Evolutionary conservation across 345 rosid species (phyloP).

Genomic region (Cardamine chenopodiifolia): DNA sequence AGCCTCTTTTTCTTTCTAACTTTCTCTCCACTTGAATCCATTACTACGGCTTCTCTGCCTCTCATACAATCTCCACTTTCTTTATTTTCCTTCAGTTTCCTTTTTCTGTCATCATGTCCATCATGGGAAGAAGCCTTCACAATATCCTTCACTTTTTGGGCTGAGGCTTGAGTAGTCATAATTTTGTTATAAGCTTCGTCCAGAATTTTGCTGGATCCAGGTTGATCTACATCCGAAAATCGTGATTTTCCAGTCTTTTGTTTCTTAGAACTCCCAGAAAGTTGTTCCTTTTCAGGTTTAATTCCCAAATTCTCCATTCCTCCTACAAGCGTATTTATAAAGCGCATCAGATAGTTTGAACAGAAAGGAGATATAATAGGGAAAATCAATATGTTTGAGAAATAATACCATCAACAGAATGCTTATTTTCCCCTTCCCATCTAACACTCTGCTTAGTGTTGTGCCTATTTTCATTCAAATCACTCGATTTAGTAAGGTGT

Average conservation of each 20-base stretch:
- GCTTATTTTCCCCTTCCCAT: slow-evolving; percentile 49
- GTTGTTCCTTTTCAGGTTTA: slow-evolving; percentile 62
- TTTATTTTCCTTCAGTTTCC: slow-evolving; percentile 58
- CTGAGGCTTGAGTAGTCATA: slow-evolving; percentile 43
- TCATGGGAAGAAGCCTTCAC: slow-evolving; percentile 40
- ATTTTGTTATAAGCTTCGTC: slow-evolving; percentile 48
- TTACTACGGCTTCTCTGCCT: slow-evolving; percentile 32
- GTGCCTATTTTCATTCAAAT: slow-evolving; percentile 47
- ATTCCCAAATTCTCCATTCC: slow-evolving; percentile 52
- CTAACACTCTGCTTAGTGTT: slow-evolving; percentile 57
- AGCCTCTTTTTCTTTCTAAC: slow-evolving; percentile 61
- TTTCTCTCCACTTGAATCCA: slow-evolving; percentile 59
- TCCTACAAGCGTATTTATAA: slow-evolving; percentile 50
- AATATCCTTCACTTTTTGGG: slow-evolving; percentile 46
- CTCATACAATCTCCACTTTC: slow-evolving; percentile 44
- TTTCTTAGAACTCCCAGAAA: slow-evolving; percentile 63
- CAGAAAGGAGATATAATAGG: slow-evolving; percentile 1
- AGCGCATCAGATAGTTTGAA: slow-evolving; percentile 27
- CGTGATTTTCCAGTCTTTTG: slow-evolving; percentile 50
- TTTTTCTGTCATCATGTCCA: slow-evolving; percentile 53
- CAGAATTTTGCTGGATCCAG: slow-evolving; percentile 44
- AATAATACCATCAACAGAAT: slow-evolving; percentile 70
- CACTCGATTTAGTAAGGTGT: slow-evolving; percentile 47
- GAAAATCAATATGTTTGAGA: slow-evolving; percentile 30
- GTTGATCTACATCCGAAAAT: slow-evolving; percentile 45